Percentiles rank a stretch among this genome's conserved stretches.
Evolutionary conservation across 2,329 filamentous ascomycete species (phyloP).

Genomic region (Chaetomium globosum): DNA sequence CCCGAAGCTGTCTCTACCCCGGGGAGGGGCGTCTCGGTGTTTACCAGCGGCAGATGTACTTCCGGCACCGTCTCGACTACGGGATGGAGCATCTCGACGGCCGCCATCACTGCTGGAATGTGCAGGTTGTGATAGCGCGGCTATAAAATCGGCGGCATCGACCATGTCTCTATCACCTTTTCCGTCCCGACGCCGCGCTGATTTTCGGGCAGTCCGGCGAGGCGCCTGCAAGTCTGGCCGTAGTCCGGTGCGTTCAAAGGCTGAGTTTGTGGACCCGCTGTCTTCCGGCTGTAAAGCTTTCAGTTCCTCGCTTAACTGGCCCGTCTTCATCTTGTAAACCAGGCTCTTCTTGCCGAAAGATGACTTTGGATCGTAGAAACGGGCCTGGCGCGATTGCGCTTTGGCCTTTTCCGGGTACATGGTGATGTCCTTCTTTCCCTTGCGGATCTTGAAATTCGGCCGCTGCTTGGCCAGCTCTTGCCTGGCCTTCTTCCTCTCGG

Average conservation of each 20-base stretch:
- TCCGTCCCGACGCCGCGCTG: neutral
- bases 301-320: slow-evolving; percentile 44
- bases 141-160: slow-evolving; percentile 9
- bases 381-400: slow-evolving; percentile 52
- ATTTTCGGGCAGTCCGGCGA: neutral
- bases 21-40: neutral
- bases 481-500: slow-evolving; percentile 37
- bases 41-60: neutral
- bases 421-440: slow-evolving; percentile 57
- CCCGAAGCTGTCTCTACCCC: neutral
- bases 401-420: slow-evolving; percentile 45
- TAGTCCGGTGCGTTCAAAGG: slow-evolving; percentile 13
- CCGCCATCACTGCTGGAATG: neutral
- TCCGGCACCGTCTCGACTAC: too few species aligned
- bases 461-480: slow-evolving; percentile 32
- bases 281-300: slow-evolving; percentile 25
- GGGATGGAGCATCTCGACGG: slow-evolving; percentile 2
- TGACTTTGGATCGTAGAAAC: slow-evolving; percentile 55
- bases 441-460: slow-evolving; percentile 45
- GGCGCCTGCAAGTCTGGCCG: slow-evolving; percentile 15
- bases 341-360: slow-evolving; percentile 59
- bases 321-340: slow-evolving; percentile 58
- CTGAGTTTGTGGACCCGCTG: neutral
- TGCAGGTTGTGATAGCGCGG: slow-evolving; percentile 16
- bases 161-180: neutral